Conservation (phyloP, 2,329 filamentous ascomycete species). For the Lasiodiplodia citricola region DNA sequence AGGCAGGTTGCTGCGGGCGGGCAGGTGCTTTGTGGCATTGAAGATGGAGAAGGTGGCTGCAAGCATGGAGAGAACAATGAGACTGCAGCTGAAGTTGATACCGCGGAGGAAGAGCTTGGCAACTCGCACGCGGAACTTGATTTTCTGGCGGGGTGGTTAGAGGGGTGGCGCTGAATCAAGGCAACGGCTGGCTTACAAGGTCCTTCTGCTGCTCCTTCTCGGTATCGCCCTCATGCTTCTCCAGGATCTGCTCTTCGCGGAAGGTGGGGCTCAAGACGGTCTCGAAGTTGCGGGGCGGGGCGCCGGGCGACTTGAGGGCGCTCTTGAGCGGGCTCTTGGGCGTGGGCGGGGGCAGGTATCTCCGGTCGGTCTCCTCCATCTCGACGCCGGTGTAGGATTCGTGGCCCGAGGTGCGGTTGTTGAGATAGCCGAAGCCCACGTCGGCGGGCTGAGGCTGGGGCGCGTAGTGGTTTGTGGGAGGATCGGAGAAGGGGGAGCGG, state of each 20-base stretch:
- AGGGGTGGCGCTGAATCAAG: background rate
- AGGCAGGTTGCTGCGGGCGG: conserved; percentile 78
- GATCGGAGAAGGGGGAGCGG: conserved; percentile 63
- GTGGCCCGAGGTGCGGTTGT: conserved; percentile 51
- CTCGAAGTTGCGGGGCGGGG: conserved; percentile 68
- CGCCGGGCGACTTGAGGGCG: conserved; percentile 85
- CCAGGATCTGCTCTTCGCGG: conserved; percentile 81
- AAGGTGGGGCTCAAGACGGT: conserved; percentile 93
- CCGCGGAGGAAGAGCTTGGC: conserved; percentile 95
- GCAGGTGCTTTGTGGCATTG: conserved; percentile 79
- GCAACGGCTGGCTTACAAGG: conserved; percentile 67
- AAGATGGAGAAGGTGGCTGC: conserved; percentile 90
- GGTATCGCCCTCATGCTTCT: conserved; percentile 80
- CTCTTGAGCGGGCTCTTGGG: conserved; percentile 81
- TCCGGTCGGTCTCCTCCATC: conserved; percentile 57
- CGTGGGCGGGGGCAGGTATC: conserved; percentile 60
- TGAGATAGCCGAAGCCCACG: conserved; percentile 91
- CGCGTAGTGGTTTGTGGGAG: conserved; percentile 61
- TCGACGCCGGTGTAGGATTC: conserved; percentile 52
- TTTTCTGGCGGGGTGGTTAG: conserved; percentile 69
- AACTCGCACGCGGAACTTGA: conserved; percentile 87
- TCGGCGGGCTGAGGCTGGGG: conserved; percentile 77
- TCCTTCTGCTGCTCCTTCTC: conserved; percentile 89
- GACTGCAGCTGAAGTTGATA: conserved; percentile 94
- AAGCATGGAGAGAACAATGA: conserved; percentile 92